phyloP scores from a whole-genome alignment of 306 rosid genomes.

The Mucuna pruriens region DNA sequence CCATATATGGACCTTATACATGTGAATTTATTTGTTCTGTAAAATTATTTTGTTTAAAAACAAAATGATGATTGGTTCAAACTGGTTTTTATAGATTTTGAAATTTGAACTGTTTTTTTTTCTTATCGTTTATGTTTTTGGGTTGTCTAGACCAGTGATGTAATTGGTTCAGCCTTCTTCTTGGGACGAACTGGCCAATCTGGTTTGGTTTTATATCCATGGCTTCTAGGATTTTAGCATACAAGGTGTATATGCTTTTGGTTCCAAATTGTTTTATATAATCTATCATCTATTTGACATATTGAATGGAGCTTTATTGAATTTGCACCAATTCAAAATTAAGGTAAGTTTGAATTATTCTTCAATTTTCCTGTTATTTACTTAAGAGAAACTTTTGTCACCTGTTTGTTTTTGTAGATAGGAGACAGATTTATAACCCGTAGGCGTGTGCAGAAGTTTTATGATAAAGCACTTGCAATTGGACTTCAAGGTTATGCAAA shows the following conservation, averaged over 20 bases:
- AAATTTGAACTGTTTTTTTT: background rate
- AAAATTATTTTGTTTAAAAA: background rate
- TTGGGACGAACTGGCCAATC: background rate
- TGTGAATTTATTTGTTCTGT: background rate
- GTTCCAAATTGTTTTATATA: conserved; percentile 12
- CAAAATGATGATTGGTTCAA: background rate
- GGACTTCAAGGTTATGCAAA: conserved; percentile 94
- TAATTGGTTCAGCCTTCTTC: background rate
- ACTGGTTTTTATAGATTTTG: background rate
- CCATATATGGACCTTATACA: background rate
- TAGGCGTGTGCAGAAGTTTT: conserved; percentile 77
- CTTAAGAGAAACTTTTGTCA: conserved; percentile 27
- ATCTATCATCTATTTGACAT: conserved; percentile 12
- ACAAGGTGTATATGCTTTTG: conserved; percentile 25
- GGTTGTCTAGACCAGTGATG: background rate
- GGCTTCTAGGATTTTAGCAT: conserved; percentile 18
- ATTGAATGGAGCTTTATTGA: background rate
- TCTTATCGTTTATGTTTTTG: background rate
- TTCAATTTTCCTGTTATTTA: conserved; percentile 30
- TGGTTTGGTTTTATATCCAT: background rate
- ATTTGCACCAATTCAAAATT: conserved; percentile 26
- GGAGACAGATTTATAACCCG: conserved; percentile 93
- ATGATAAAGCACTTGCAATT: conserved; percentile 82
- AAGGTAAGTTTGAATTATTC: conserved; percentile 13
- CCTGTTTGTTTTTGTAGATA: conserved; percentile 57